Conservation (phyloP, 768 basidiomycete species). For the Inosperma sp. region DNA sequence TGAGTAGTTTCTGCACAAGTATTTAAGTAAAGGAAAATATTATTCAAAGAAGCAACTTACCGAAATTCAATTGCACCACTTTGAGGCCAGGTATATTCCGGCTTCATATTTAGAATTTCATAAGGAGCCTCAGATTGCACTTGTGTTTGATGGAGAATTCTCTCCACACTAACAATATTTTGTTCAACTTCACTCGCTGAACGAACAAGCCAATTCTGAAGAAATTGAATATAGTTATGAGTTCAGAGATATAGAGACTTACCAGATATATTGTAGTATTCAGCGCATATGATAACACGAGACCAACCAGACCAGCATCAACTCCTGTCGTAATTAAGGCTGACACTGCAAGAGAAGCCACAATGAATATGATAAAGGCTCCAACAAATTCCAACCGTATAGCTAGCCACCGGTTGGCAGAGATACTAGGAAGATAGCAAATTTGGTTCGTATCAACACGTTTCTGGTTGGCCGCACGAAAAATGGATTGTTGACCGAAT, state of each 20-base stretch:
- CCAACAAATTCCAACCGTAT: constrained; percentile 83
- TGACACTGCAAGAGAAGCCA: constrained; percentile 59
- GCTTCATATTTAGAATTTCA: constrained; percentile 57
- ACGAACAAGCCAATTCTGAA: constrained; percentile 76
- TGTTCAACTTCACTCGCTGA: constrained; percentile 87
- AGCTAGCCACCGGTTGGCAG: constrained; percentile 81
- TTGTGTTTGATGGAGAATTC: constrained; percentile 77
- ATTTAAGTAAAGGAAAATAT: constrained; percentile 2
- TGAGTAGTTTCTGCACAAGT: constrained; percentile 53
- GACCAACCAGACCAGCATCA: constrained; percentile 83
- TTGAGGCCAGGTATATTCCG: constrained; percentile 62
- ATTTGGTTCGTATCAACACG: constrained; percentile 86
- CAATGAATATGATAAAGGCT: constrained; percentile 69
- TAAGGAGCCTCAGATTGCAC: constrained; percentile 70
- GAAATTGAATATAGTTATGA: constrained; percentile 2
- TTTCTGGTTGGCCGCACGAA: constrained; percentile 61
- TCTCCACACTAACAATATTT: constrained; percentile 85
- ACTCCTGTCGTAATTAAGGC: constrained; percentile 74
- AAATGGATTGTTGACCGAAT: constrained; percentile 65
- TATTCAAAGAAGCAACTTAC: constrained; percentile 32
- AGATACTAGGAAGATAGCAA: constrained; percentile 65
- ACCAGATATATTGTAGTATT: constrained; percentile 81
- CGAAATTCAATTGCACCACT: constrained; percentile 71
- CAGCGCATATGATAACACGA: constrained; percentile 81
- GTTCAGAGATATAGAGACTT: constrained; percentile 22